Conservation (phyloP, 1,284 basidiomycete genomes). For the Leccinum solheimii region DNA sequence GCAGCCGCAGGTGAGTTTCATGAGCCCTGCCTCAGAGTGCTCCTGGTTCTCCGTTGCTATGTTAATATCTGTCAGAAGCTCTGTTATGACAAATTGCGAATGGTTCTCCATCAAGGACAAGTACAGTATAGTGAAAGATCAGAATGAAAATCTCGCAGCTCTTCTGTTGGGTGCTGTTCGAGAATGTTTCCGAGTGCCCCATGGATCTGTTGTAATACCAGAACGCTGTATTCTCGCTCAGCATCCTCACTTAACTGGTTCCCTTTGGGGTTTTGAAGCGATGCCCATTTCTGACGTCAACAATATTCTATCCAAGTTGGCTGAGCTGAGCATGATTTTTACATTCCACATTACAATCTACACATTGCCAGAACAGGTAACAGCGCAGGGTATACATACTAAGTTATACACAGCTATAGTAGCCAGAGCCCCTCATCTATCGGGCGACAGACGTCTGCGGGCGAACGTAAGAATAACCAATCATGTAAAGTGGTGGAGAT, state of each 20-base stretch:
- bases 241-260: neutral
- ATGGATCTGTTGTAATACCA: neutral
- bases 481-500: neutral
- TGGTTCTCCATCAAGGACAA: neutral
- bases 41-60: neutral
- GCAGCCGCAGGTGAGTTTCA: neutral
- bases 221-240: neutral
- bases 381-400: constrained; percentile 4
- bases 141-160: neutral
- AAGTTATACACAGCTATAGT: neutral
- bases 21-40: neutral
- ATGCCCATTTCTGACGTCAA: neutral
- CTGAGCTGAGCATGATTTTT: neutral
- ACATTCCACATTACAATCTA: constrained; percentile 12
- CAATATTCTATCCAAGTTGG: neutral
- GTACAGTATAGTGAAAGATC: neutral
- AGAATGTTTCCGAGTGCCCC: neutral
- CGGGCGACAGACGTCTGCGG: neutral
- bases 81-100: neutral
- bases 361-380: neutral
- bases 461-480: neutral
- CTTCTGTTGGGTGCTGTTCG: neutral
- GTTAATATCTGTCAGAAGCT: neutral
- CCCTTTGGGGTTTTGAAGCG: neutral
- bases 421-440: neutral